phyloP scores from a whole-genome alignment of 2,329 filamentous ascomycete species.

The Cytospora leucostoma region DNA sequence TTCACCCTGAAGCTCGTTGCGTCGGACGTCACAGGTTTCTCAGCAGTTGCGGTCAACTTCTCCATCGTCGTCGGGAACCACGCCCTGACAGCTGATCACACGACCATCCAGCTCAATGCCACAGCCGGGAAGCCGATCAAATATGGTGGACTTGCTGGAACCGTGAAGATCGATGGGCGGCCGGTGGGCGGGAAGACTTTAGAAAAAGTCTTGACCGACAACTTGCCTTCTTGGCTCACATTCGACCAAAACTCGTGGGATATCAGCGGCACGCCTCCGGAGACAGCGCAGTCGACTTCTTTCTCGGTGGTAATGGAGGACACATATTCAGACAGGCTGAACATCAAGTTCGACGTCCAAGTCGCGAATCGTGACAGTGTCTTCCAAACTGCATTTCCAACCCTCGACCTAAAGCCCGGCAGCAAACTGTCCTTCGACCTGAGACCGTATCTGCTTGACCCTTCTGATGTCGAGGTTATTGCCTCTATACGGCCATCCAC shows the following conservation, averaged over 20 bases:
- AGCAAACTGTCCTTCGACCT: slow-evolving; percentile 47
- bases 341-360: slow-evolving; percentile 50
- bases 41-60: slow-evolving; percentile 66
- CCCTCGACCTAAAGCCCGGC: slow-evolving; percentile 45
- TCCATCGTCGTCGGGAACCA: slow-evolving; percentile 72
- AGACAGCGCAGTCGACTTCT: slow-evolving; percentile 59
- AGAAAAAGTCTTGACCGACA: slow-evolving; percentile 48
- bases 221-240: slow-evolving; percentile 68
- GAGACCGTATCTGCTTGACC: slow-evolving; percentile 43
- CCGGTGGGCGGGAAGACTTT: slow-evolving; percentile 53
- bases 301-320: slow-evolving; percentile 64
- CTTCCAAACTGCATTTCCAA: slow-evolving; percentile 44
- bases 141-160: slow-evolving; percentile 53
- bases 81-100: slow-evolving; percentile 64
- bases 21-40: slow-evolving; percentile 78
- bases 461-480: slow-evolving; percentile 41
- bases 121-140: slow-evolving; percentile 53
- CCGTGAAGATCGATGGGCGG: slow-evolving; percentile 60
- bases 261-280: slow-evolving; percentile 65
- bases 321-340: slow-evolving; percentile 59
- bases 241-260: slow-evolving; percentile 64
- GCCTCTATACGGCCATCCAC: slow-evolving; percentile 40
- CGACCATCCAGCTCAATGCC: slow-evolving; percentile 58
- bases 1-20: slow-evolving; percentile 75
- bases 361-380: slow-evolving; percentile 37